Base-by-base conservation (phyloP, 2,329 filamentous ascomycete genomes). In the Pseudogymnoascus pannorum region DNA sequence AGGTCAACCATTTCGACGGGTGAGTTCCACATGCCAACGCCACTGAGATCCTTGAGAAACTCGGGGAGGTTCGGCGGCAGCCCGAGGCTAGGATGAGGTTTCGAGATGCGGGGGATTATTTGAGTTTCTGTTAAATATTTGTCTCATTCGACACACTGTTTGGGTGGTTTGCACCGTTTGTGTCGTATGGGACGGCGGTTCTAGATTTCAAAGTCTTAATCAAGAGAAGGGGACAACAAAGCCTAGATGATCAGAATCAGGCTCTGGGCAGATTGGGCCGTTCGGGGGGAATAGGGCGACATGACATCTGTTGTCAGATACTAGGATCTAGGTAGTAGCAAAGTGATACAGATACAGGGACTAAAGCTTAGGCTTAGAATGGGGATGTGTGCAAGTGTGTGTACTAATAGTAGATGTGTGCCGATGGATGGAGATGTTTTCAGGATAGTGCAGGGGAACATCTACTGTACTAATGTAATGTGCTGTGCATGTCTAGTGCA, bases 321-420 rank as follows among this genome's bases (percentile, higher is more conserved):
- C 22, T 48, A 48, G 42, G 42, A 48, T 48, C 12, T 26, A 26
- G 42, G 42, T 14, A 4, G 42, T 48, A 48, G 20, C n/a, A 26
- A 48, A 24, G 42, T 48, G 42, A 48, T 48, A 48, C 42, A 48
- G 42, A 48, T 48, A 48, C 42, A 48, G 42, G 20, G 22, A 48
- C 20, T 16, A 14, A 48, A 48, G 42, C 42, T 48, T 48, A 12
- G 18, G n/a, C n/a, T n/a, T n/a, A n/a, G n/a, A n/a, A 48, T 26
- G 7, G 3, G 20, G 20, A 24, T 9, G 42, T 48, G 18, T 42
- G 40, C 14, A 42, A 42, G 22, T 42, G 11, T 14, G 42, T 26
- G 20, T 48, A 26, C 42, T 14, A 26, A n/a, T n/a, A 26, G 20
- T 26, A 24, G 42, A 26, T 48, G 22, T 48, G 14, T 48, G 42